Percentiles rank a stretch among this genome's conserved stretches.
Conservation (phyloP, 2,329 filamentous ascomycete genomes). For the Torrubiella hemipterigena region DNA sequence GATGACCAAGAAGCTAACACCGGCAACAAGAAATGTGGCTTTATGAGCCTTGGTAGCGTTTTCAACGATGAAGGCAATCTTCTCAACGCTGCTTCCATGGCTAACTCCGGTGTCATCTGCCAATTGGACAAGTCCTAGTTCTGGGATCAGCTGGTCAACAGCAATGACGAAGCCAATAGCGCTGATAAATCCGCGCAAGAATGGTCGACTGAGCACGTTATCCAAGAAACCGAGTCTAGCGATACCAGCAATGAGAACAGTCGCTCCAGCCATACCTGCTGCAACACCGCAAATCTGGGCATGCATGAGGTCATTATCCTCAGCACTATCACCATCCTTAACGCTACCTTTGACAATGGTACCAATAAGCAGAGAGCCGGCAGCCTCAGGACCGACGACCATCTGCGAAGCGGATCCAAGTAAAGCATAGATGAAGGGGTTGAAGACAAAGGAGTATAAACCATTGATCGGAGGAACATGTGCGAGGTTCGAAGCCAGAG, state of each 20-base stretch:
- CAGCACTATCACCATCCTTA: conserved; percentile 47
- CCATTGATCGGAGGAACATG: conserved; percentile 91
- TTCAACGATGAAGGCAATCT: conserved; percentile 65
- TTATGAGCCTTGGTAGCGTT: conserved; percentile 57
- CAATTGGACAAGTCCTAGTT: conserved; percentile 61
- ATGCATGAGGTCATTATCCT: conserved; percentile 54
- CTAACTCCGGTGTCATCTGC: conserved; percentile 55
- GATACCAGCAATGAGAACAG: conserved; percentile 78
- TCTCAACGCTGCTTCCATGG: conserved; percentile 79
- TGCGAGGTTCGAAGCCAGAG: conserved; percentile 80
- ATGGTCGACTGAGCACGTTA: conserved; percentile 84
- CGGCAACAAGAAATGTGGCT: conserved; percentile 65
- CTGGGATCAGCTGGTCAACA: conserved; percentile 86
- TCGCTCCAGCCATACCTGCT: conserved; percentile 74
- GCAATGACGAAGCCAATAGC: conserved; percentile 95
- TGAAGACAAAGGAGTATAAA: conserved; percentile 87
- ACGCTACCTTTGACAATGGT: conserved; percentile 73
- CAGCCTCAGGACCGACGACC: conserved; percentile 89
- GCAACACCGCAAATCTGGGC: conserved; percentile 80
- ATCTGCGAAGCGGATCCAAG: conserved; percentile 87
- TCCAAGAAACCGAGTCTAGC: conserved; percentile 85
- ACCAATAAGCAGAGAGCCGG: conserved; percentile 81
- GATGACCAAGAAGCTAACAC: conserved; percentile 72
- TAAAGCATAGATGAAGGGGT: conserved; percentile 80
- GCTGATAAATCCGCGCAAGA: conserved; percentile 89